Conservation (phyloP, 2,329 filamentous ascomycete species). For the Phialocephala subalpina region DNA sequence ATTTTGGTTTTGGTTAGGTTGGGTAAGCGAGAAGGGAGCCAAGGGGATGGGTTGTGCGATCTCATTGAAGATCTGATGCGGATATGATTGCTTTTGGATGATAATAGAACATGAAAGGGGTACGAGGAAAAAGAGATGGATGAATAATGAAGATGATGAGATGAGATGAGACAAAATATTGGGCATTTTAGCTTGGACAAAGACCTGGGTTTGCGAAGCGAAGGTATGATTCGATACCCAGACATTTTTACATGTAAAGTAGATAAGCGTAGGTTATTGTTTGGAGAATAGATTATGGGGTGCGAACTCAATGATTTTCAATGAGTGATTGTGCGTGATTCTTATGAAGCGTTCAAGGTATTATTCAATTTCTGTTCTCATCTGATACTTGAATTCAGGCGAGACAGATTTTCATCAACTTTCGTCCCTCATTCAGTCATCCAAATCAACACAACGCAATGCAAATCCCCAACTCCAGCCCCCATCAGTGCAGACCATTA, state of each 20-base stretch:
- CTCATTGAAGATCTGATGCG: too few species aligned
- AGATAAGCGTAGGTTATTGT: neutral
- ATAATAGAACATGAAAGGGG: neutral
- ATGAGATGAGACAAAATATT: neutral
- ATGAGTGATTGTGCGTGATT: neutral
- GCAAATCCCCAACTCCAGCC: constrained; percentile 7
- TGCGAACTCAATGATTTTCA: neutral
- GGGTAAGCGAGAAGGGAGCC: neutral
- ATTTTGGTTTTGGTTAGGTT: neutral
- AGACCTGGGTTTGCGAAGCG: neutral
- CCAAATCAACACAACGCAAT: neutral
- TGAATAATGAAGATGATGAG: neutral
- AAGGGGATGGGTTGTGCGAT: too few species aligned
- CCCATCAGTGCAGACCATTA: constrained; percentile 14
- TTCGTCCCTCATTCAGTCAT: neutral
- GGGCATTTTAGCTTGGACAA: neutral
- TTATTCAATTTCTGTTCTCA: too few species aligned
- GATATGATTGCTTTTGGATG: neutral
- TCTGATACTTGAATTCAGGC: neutral
- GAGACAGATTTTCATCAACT: too few species aligned
- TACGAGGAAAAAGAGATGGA: neutral
- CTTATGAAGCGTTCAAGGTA: neutral
- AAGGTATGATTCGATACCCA: constrained; percentile 7
- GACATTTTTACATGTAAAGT: neutral
- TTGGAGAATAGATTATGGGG: neutral